Conservation (phyloP, 2,329 filamentous ascomycete species). For the Nectriaceae sp. region DNA sequence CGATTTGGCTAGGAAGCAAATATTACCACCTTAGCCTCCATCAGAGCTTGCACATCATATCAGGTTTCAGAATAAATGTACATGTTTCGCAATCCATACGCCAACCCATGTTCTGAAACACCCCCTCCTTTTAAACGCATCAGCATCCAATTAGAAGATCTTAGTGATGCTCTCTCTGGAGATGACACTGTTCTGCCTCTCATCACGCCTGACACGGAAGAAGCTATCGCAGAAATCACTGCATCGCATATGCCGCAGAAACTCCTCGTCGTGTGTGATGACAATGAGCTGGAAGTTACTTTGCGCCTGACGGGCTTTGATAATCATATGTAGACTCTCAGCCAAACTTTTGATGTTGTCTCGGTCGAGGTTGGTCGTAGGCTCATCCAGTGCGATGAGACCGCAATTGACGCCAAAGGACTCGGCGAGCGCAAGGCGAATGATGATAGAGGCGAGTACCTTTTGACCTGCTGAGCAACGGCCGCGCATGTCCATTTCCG, state of each 20-base stretch:
- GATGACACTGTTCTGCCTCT: slow-evolving; percentile 86
- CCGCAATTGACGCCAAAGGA: slow-evolving; percentile 97
- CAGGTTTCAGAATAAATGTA: no score
- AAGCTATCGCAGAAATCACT: slow-evolving; percentile 92
- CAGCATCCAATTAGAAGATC: slow-evolving; percentile 43
- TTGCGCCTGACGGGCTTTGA: slow-evolving; percentile 79
- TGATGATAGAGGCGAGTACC: slow-evolving; percentile 95
- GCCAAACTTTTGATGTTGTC: slow-evolving; percentile 94
- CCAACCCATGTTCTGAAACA: no score
- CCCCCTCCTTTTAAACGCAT: no score
- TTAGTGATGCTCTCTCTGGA: slow-evolving; percentile 64
- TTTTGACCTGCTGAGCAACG: slow-evolving; percentile 96
- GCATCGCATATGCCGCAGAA: slow-evolving; percentile 89
- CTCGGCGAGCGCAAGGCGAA: slow-evolving; percentile 91
- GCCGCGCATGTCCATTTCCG: slow-evolving; percentile 99
- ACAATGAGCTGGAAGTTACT: slow-evolving; percentile 97
- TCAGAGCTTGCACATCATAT: no score
- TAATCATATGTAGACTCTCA: slow-evolving; percentile 82
- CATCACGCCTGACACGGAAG: slow-evolving; percentile 81
- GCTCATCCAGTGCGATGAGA: slow-evolving; percentile 94
- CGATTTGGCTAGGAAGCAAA: no score
- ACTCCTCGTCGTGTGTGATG: slow-evolving; percentile 98
- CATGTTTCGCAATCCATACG: no score
- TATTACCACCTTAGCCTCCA: no score
- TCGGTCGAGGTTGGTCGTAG: slow-evolving; percentile 92